phyloP scores from a whole-genome alignment of 768 basidiomycete genomes.

The Russula sp. region DNA sequence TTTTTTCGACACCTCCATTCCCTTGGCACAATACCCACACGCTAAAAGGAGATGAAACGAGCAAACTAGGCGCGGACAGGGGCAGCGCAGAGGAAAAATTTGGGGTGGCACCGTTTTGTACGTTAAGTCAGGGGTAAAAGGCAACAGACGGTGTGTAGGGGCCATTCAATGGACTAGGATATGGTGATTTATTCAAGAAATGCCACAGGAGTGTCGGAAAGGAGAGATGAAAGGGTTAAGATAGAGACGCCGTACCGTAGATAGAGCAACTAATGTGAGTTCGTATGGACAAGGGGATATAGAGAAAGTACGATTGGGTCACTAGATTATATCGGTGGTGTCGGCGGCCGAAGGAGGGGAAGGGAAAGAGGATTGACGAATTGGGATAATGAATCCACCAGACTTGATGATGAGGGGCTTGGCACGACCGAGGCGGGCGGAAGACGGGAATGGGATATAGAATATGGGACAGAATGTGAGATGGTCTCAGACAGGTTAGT shows the following conservation, averaged over 20 bases:
- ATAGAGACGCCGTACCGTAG: not conserved
- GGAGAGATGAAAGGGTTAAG: not conserved
- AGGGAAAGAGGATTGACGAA: not conserved
- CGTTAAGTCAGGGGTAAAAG: not conserved
- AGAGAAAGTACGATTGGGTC: not conserved
- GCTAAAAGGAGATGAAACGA: not conserved
- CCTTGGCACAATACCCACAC: not conserved
- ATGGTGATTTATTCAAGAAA: not conserved
- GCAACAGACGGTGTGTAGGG: not conserved
- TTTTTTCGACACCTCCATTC: not conserved
- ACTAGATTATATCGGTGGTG: conserved; percentile 6
- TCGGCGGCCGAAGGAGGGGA: not conserved
- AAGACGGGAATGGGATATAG: conserved; percentile 10
- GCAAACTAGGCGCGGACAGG: not conserved
- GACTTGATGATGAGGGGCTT: not conserved
- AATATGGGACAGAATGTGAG: conserved; percentile 14
- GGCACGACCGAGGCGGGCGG: not conserved
- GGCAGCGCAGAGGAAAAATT: not conserved
- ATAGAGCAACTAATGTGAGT: not conserved
- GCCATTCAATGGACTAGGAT: not conserved
- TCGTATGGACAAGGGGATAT: not conserved
- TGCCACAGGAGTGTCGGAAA: not conserved
- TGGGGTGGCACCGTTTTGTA: not conserved
- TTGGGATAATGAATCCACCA: not conserved
- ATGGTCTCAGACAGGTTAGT: conserved; percentile 6